phyloP scores from a whole-genome alignment of 176 grass and related monocot genomes.

The Cymbopogon citratus region DNA sequence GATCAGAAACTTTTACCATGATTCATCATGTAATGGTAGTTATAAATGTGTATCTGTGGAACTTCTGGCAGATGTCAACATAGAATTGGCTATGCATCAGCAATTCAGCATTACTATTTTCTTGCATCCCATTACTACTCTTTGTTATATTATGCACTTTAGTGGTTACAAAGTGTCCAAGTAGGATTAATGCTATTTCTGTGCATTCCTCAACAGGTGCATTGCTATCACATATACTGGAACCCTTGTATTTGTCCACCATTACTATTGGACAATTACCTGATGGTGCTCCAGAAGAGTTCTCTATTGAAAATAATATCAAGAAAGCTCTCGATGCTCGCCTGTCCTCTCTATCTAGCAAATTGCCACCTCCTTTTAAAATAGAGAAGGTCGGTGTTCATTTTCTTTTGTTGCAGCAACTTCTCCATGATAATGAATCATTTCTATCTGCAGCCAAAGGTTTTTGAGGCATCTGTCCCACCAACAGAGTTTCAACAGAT shows the following conservation, averaged over 20 bases:
- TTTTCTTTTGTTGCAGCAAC: neutral
- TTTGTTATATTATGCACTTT: neutral
- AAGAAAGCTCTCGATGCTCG: conserved; percentile 45
- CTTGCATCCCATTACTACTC: neutral
- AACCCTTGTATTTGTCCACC: conserved; percentile 83
- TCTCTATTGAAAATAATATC: conserved; percentile 42
- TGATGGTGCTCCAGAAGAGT: conserved; percentile 29
- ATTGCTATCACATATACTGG: conserved; percentile 58
- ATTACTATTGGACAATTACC: conserved; percentile 52
- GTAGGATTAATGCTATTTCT: neutral
- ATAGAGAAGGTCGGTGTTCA: conserved; percentile 39
- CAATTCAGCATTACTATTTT: neutral
- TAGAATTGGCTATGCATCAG: neutral
- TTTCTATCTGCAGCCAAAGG: conserved; percentile 39
- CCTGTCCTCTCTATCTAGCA: conserved; percentile 20
- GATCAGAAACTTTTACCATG: neutral
- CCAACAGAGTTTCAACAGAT: conserved; percentile 65
- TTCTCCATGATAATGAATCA: neutral
- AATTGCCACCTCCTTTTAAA: conserved; percentile 27
- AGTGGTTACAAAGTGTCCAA: neutral
- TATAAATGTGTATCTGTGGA: neutral
- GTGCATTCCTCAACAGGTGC: conserved; percentile 42
- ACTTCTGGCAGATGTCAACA: neutral
- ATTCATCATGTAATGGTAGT: neutral
- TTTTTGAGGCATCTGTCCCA: conserved; percentile 58